These are phyloP conservation scores for Hagleromyces aurorensis DNA, from an alignment of 805 yeast genomes.

Conservation along the genomic window DNA sequence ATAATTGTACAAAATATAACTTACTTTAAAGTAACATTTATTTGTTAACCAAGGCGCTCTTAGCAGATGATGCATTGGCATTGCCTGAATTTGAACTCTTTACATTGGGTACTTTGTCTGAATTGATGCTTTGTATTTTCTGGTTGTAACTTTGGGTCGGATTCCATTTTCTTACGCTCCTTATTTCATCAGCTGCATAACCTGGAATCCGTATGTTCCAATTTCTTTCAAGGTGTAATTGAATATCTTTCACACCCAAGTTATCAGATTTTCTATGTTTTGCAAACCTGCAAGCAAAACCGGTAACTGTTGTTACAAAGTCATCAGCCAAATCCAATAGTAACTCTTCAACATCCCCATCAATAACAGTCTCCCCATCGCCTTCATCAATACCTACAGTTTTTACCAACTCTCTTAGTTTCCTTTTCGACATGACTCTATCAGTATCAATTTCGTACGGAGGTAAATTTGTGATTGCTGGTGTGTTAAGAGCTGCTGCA, in stretches of 20 bases:
- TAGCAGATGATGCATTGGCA: conserved; percentile 5
- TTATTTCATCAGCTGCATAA: conserved; percentile 80
- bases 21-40: no score
- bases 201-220: conserved; percentile 97
- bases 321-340: conserved; percentile 92
- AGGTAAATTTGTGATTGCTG: conserved; percentile 68
- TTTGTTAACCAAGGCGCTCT: no score
- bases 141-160: conserved; percentile 57
- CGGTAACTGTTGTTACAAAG: conserved; percentile 81
- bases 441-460: conserved; percentile 76
- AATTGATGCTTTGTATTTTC: conserved; percentile 44
- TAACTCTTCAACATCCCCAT: conserved; percentile 92
- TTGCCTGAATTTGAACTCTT: conserved; percentile 6
- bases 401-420: conserved; percentile 77
- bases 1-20: no score
- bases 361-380: conserved; percentile 82
- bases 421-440: conserved; percentile 80
- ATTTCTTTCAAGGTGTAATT: conserved; percentile 81
- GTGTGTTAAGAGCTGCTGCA: conserved; percentile 65
- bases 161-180: conserved; percentile 65
- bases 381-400: conserved; percentile 82
- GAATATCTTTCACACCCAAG: conserved; percentile 83
- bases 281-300: conserved; percentile 91
- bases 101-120: conserved; percentile 17
- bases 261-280: conserved; percentile 87